Evolutionary conservation across 108 stramenopile species (phyloP), one percentile per base, ranked within the genome.

Genomic region (Mediolabrus comicus): DNA sequence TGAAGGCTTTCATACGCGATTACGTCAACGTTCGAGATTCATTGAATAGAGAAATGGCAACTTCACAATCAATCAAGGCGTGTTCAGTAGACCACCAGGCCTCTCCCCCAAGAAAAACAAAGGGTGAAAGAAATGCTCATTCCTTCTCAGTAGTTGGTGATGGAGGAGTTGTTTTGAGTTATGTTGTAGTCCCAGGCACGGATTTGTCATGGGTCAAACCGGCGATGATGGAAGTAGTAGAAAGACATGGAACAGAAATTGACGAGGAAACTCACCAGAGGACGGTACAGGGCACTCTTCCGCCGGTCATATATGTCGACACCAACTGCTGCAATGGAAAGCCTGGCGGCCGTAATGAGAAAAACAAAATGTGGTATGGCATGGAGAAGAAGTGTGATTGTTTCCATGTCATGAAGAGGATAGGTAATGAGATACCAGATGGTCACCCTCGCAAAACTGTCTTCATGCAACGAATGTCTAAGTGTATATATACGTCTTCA

Each of bases 21-120:
- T 69, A 58, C 32, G 3, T 69, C 53, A 39, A 14, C 58, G 3
- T 11, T 2, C 4, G 35, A 57, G 67, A 69, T 56, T 55, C 38
- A 31, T 49, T 69, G 35, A 41, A 59, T 25, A 38, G 55, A 17
- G 67, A 69, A 43, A 58, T 58, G 67, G 67, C 67, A 43, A 1
- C 67, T 0, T 26, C 49, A 8, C 1, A 9, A 28, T 64, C 63
- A 1, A 8, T 2, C 1, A 1, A 7, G 27, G 67, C 67, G 24
- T n/a, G 57, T 4, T 43, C 67, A 9, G 57, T 69, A 3, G 56
- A 69, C 33, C 67, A 69, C 25, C 56, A 69, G 32, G 0, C n/a
- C 31, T 12, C 1, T 3, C 12, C 13, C 13, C 12, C 36, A 4
- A 25, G 53, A 5, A 69, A 69, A 46, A 56, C 57, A 14, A 54